Percentiles rank a stretch among this genome's conserved stretches.
Conservation (phyloP, 345 rosid genomes). For the Eucalyptus curtisii region DNA sequence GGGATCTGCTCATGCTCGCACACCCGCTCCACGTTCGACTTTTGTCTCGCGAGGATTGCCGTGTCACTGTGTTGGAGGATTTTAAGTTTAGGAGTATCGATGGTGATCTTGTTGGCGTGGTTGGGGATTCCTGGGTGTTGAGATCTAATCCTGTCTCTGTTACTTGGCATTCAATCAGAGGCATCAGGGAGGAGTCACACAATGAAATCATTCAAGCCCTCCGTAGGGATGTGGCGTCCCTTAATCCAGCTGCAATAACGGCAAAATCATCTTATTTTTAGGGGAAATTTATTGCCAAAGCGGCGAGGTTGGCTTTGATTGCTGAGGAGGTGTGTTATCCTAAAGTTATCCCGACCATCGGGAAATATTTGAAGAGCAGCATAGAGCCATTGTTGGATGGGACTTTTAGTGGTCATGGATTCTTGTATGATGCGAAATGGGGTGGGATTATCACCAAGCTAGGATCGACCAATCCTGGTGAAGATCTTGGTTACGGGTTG, state of each 20-base stretch:
- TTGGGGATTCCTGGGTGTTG: constrained; percentile 74
- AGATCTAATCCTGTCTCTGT: constrained; percentile 46
- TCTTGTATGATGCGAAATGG: too few species aligned
- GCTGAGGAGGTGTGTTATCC: too few species aligned
- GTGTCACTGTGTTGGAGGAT: constrained; percentile 37
- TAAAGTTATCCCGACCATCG: too few species aligned
- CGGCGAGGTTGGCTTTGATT: too few species aligned
- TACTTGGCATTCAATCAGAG: constrained; percentile 82
- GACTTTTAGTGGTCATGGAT: too few species aligned
- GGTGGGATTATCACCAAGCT: too few species aligned
- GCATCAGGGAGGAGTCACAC: constrained; percentile 33
- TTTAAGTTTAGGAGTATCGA: constrained; percentile 63
- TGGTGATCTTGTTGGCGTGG: constrained; percentile 77
- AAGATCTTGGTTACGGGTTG: too few species aligned
- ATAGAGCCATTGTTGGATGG: too few species aligned
- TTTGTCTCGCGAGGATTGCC: constrained; percentile 16
- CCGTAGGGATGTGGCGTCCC: constrained; percentile 42
- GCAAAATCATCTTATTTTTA: constrained; percentile 63
- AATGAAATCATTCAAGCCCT: constrained; percentile 58
- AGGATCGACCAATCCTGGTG: too few species aligned
- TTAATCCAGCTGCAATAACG: constrained; percentile 28
- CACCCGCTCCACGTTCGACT: constrained; percentile 80
- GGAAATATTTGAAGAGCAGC: too few species aligned
- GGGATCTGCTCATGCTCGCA: constrained; percentile 79
- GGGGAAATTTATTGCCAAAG: constrained; percentile 36